Evolutionary conservation across 2,329 filamentous ascomycete genomes (phyloP).

Genomic region (Dichotomopilus funicola): DNA sequence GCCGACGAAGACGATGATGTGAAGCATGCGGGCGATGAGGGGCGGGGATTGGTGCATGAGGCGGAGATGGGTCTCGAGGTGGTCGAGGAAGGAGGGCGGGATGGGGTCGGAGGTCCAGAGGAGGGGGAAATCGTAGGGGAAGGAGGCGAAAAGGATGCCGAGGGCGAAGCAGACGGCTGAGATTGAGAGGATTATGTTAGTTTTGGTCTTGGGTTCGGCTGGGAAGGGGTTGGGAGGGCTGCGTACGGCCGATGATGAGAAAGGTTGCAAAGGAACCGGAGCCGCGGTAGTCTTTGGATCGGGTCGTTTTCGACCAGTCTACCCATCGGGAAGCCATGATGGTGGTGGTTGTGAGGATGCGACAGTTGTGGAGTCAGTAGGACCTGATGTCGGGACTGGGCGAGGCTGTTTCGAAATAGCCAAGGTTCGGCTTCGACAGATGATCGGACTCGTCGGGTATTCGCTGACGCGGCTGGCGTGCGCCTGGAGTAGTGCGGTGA

Average conservation of each 20-base stretch:
- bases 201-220: slow-evolving; percentile 2
- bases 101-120: slow-evolving; percentile 68
- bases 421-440: neutral
- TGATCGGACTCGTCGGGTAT: neutral
- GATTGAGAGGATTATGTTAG: neutral
- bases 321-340: slow-evolving; percentile 20
- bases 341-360: neutral
- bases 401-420: neutral
- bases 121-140: slow-evolving; percentile 91
- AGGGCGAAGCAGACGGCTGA: slow-evolving; percentile 92
- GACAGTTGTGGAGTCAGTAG: neutral
- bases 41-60: slow-evolving; percentile 89
- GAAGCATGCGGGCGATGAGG: slow-evolving; percentile 85
- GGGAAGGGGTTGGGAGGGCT: slow-evolving; percentile 10
- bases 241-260: slow-evolving; percentile 88
- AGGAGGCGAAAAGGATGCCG: slow-evolving; percentile 90
- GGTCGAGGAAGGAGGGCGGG: slow-evolving; percentile 64
- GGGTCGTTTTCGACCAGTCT: slow-evolving; percentile 43
- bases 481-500: too few relatives aligned
- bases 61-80: slow-evolving; percentile 82
- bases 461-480: slow-evolving; percentile 3
- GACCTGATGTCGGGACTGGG: neutral
- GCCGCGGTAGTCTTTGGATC: slow-evolving; percentile 51
- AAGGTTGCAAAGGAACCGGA: slow-evolving; percentile 84
- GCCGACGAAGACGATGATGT: slow-evolving; percentile 84